These are phyloP conservation scores for Lumnitzera racemosa DNA, from an alignment of 345 rosid species.

Conservation along the genomic window DNA sequence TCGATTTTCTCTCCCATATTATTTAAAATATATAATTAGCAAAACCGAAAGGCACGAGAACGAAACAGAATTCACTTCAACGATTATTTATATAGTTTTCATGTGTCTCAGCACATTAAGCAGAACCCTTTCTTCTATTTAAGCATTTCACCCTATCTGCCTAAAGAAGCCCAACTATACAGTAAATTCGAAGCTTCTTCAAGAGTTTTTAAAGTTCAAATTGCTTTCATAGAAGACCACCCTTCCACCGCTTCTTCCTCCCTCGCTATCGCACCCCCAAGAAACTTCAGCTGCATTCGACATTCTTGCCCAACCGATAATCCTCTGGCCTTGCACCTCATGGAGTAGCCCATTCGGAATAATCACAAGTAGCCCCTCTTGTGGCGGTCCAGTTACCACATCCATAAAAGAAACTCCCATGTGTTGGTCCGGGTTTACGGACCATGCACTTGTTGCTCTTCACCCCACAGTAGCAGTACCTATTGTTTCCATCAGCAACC, in stretches of 20 bases:
- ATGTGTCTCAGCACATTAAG: conserved; percentile 5
- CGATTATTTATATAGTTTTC: neutral
- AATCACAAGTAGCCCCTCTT: conserved; percentile 37
- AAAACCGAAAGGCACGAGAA: too few species aligned
- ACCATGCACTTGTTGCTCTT: conserved; percentile 40
- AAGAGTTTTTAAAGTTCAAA: neutral
- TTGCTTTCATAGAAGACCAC: conserved; percentile 7
- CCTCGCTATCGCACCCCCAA: neutral
- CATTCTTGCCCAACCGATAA: conserved; percentile 4
- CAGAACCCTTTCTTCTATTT: conserved; percentile 6
- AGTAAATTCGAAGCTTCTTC: conserved; percentile 1
- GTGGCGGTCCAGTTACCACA: conserved; percentile 47
- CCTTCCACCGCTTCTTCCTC: neutral
- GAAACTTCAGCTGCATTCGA: too few species aligned
- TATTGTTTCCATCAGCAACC: conserved; percentile 7
- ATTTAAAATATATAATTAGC: too few species aligned
- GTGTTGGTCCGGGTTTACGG: conserved; percentile 42
- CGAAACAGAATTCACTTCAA: too few species aligned
- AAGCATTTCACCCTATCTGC: conserved; percentile 2
- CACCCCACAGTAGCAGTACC: conserved; percentile 38
- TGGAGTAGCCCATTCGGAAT: conserved; percentile 37
- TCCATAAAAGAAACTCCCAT: conserved; percentile 42
- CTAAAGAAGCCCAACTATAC: conserved; percentile 12
- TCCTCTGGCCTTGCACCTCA: conserved; percentile 8
- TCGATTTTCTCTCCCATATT: too few species aligned